A percentile compares a stretch with the other conserved stretches of the same genome.
phyloP scores from a whole-genome alignment of 495 filamentous ascomycete species.

The Cercophora samala region DNA sequence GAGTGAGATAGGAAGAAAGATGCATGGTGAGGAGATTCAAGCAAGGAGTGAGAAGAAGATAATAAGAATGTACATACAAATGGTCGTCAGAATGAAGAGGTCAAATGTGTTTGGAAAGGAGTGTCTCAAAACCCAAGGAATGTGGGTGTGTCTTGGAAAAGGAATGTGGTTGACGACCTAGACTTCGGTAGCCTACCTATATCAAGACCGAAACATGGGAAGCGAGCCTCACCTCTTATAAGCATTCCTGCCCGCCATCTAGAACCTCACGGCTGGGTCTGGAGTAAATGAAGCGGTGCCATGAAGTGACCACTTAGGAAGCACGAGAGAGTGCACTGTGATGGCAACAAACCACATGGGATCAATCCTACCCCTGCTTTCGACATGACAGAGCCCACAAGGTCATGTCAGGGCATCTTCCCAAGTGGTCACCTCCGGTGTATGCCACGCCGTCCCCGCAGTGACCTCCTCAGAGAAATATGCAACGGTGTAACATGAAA shows the following conservation, averaged over 20 bases:
- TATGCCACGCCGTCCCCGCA: background rate
- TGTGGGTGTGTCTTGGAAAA: background rate
- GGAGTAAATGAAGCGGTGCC: background rate
- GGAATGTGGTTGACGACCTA: background rate
- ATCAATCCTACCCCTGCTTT: background rate
- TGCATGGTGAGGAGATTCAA: background rate
- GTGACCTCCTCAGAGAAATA: background rate
- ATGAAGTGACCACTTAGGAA: background rate
- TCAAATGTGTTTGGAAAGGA: background rate
- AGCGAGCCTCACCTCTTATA: background rate
- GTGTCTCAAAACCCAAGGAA: background rate
- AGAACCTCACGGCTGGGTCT: background rate
- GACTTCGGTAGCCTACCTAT: background rate
- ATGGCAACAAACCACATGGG: background rate
- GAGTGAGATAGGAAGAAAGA: slow-evolving; percentile 8
- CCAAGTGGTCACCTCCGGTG: background rate
- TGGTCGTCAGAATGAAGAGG: background rate
- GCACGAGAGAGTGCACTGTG: background rate
- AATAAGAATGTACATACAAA: background rate
- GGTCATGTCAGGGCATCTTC: background rate
- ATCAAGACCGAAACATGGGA: background rate
- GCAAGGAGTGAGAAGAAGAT: background rate
- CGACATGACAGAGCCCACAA: background rate
- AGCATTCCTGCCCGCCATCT: background rate
- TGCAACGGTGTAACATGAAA: background rate